Percentiles rank a stretch among this genome's conserved stretches.
These are phyloP conservation scores for Leccinum subrobustum DNA, from an alignment of 1,284 basidiomycete genomes.

Conservation along the genomic window DNA sequence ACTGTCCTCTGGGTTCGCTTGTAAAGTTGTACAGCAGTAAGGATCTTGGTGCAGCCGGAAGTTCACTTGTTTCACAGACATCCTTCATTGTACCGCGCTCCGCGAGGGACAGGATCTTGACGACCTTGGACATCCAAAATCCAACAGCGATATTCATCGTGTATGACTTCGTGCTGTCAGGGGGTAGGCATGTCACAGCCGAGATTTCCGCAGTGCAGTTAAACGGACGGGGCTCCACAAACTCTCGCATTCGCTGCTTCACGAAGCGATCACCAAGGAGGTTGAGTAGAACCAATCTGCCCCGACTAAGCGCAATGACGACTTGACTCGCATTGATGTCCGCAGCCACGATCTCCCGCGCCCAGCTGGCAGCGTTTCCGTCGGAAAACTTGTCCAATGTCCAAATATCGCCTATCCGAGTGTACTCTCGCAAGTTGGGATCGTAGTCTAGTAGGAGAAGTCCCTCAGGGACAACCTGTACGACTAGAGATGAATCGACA, in stretches of 20 bases:
- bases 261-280: slow-evolving; percentile 44
- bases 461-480: slow-evolving; percentile 69
- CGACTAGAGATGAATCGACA: slow-evolving; percentile 50
- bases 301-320: slow-evolving; percentile 62
- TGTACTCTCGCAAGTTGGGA: slow-evolving; percentile 33
- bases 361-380: slow-evolving; percentile 22
- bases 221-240: slow-evolving; percentile 20
- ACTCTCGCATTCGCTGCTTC: slow-evolving; percentile 28
- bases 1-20: slow-evolving; percentile 33
- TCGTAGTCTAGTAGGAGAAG: slow-evolving; percentile 59
- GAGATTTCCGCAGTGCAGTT: slow-evolving; percentile 51
- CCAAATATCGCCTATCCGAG: slow-evolving; percentile 35
- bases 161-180: slow-evolving; percentile 47
- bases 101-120: slow-evolving; percentile 58
- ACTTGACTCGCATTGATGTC: slow-evolving; percentile 64
- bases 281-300: slow-evolving; percentile 53
- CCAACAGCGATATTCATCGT: slow-evolving; percentile 58
- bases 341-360: slow-evolving; percentile 61
- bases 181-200: slow-evolving; percentile 59
- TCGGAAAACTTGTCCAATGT: slow-evolving; percentile 29
- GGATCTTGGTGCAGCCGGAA: slow-evolving; percentile 67
- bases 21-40: slow-evolving; percentile 70
- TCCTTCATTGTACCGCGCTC: slow-evolving; percentile 24
- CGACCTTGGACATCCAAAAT: slow-evolving; percentile 73
- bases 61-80: slow-evolving; percentile 43